phyloP scores from a whole-genome alignment of 352 stramenopile genomes.

The Globisporangium spinosum region DNA sequence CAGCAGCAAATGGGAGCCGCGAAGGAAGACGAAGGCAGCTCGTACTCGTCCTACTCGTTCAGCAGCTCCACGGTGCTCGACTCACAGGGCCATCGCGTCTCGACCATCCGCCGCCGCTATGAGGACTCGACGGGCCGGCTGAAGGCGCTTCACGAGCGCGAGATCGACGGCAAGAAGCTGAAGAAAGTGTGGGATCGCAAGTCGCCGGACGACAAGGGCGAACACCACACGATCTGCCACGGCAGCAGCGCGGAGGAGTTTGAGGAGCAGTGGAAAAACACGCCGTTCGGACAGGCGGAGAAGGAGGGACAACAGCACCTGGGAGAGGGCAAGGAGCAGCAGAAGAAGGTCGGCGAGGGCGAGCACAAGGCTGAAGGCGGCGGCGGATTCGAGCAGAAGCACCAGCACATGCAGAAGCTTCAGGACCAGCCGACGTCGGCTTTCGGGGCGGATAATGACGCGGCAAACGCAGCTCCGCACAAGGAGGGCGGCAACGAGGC shows the following conservation, averaged over 20 bases:
- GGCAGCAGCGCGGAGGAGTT: slow-evolving; percentile 48
- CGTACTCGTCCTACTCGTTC: not conserved
- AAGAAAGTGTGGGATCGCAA: not conserved
- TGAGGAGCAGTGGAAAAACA: slow-evolving; percentile 57
- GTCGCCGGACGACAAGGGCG: slow-evolving; percentile 58
- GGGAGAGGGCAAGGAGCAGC: not conserved
- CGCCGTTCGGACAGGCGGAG: slow-evolving; percentile 55
- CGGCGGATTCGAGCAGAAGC: slow-evolving; percentile 14
- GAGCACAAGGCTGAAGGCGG: slow-evolving; percentile 17
- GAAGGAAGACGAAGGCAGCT: not conserved
- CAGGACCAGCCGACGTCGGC: slow-evolving; percentile 14
- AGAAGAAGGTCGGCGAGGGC: slow-evolving; percentile 1
- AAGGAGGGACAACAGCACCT: slow-evolving; percentile 22
- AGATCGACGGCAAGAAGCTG: not conserved
- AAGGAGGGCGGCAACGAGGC: slow-evolving; percentile 28
- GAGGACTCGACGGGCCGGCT: not conserved
- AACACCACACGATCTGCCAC: slow-evolving; percentile 46
- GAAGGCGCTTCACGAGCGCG: not conserved
- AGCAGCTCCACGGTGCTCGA: not conserved
- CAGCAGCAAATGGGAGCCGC: not conserved
- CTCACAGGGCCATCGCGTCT: not conserved
- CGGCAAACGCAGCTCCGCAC: slow-evolving; percentile 32
- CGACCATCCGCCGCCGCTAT: not conserved
- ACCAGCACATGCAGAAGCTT: not conserved
- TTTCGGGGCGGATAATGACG: slow-evolving; percentile 22